Evolutionary conservation across 805 yeast genomes (phyloP).

Genomic region (Ogataea nitratoaversa): DNA sequence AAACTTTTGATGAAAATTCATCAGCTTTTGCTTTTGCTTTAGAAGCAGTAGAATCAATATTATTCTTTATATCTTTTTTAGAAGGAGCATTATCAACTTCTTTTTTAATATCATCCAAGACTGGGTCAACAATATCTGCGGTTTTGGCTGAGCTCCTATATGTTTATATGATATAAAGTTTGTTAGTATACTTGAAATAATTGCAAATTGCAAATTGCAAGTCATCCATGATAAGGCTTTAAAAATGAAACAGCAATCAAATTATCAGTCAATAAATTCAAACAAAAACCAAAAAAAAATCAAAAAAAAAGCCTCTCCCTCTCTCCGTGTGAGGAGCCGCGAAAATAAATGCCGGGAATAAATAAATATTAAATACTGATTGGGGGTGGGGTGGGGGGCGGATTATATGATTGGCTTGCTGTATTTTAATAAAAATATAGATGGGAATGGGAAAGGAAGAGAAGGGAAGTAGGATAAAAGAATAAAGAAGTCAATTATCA

Average conservation of each 20-base stretch:
- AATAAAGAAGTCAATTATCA: no score
- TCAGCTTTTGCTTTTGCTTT: constrained; percentile 15
- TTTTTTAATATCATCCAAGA: constrained; percentile 1
- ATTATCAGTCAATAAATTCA: neutral
- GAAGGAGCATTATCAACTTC: neutral
- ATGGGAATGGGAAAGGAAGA: no score
- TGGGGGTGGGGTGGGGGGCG: neutral
- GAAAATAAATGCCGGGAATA: no score
- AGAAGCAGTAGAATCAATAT: constrained; percentile 14
- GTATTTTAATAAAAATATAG: no score
- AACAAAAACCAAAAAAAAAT: no score
- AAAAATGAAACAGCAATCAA: neutral
- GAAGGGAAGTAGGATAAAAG: no score
- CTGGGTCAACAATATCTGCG: constrained; percentile 2
- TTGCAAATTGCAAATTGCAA: neutral
- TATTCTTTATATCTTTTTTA: constrained; percentile 3
- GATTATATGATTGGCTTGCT: no score
- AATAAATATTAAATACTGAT: no score
- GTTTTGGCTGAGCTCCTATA: constrained; percentile 1
- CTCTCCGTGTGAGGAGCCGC: no score
- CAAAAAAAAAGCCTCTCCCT: no score
- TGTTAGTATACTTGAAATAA: neutral
- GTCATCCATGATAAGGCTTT: neutral
- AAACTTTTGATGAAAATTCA: constrained; percentile 3
- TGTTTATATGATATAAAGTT: neutral